These are phyloP conservation scores for Hortiboletus campestris DNA, from an alignment of 768 basidiomycete species.

Conservation along the genomic window DNA sequence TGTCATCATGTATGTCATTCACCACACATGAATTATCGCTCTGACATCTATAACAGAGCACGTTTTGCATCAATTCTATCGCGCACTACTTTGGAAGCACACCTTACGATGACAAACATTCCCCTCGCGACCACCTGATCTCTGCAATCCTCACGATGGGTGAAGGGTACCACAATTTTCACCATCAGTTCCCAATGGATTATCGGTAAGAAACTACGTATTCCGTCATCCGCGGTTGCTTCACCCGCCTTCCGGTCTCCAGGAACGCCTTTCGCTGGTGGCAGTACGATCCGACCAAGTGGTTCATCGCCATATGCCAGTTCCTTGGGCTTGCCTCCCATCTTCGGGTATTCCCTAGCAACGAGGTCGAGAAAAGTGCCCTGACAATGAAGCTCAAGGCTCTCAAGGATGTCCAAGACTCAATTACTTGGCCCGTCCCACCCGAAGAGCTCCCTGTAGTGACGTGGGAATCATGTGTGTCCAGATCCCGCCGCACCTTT, in stretches of 20 bases:
- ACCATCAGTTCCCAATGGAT: conserved; percentile 86
- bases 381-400: conserved; percentile 82
- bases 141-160: conserved; percentile 81
- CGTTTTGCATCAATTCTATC: conserved; percentile 87
- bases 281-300: conserved; percentile 68
- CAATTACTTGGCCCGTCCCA: conserved; percentile 57
- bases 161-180: conserved; percentile 71
- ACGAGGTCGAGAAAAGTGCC: conserved; percentile 82
- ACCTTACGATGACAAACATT: conserved; percentile 78
- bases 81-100: conserved; percentile 82
- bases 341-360: conserved; percentile 81
- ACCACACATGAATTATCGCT: not conserved
- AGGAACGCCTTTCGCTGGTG: conserved; percentile 77
- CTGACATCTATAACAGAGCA: conserved; percentile 48
- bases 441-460: conserved; percentile 68
- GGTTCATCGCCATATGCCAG: conserved; percentile 74
- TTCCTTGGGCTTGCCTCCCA: conserved; percentile 72
- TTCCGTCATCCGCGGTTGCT: not conserved
- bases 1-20: conserved; percentile 71
- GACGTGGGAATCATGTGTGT: conserved; percentile 78
- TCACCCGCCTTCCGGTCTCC: conserved; percentile 4
- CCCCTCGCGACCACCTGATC: conserved; percentile 74
- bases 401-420: conserved; percentile 62
- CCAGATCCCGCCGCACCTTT: not conserved
- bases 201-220: conserved; percentile 30